Percentiles rank a stretch among this genome's conserved stretches.
phyloP scores from a whole-genome alignment of 495 filamentous ascomycete species.

The Parathielavia appendiculata region DNA sequence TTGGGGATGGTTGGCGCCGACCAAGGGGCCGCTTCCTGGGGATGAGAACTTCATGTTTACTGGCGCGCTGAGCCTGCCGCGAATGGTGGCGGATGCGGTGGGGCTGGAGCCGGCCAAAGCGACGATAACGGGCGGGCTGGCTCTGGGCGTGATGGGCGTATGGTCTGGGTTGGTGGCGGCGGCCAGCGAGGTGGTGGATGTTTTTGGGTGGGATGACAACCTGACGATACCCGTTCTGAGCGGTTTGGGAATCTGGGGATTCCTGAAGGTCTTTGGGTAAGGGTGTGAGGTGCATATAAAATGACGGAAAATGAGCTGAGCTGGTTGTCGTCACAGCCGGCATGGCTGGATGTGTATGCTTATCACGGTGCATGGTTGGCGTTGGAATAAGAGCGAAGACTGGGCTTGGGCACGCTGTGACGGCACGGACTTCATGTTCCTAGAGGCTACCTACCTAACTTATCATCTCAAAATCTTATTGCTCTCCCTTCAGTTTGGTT shows the following conservation, averaged over 20 bases:
- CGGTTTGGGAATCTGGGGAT: constrained; percentile 85
- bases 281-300: neutral
- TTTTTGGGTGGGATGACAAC: constrained; percentile 95
- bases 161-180: constrained; percentile 83
- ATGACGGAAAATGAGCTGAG: neutral
- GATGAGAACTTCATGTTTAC: constrained; percentile 78
- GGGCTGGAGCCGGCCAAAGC: constrained; percentile 43
- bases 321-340: neutral
- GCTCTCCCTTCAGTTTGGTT: neutral
- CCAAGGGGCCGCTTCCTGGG: constrained; percentile 58
- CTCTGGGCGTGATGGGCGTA: constrained; percentile 78
- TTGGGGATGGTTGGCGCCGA: constrained; percentile 80
- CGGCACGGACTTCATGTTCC: neutral
- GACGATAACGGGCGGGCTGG: constrained; percentile 60
- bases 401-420: constrained; percentile 1
- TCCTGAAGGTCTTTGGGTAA: constrained; percentile 84
- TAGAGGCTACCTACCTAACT: neutral
- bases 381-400: constrained; percentile 13
- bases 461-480: constrained; percentile 6
- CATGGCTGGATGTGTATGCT: constrained; percentile 13
- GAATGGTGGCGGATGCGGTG: constrained; percentile 45
- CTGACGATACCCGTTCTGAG: constrained; percentile 91
- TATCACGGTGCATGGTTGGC: constrained; percentile 18
- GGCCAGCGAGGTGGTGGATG: constrained; percentile 82
- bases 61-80: constrained; percentile 62